Percentiles rank a stretch among this genome's conserved stretches.
phyloP scores from a whole-genome alignment of 2,329 filamentous ascomycete species.

The Gaeumannomyces sp. region DNA sequence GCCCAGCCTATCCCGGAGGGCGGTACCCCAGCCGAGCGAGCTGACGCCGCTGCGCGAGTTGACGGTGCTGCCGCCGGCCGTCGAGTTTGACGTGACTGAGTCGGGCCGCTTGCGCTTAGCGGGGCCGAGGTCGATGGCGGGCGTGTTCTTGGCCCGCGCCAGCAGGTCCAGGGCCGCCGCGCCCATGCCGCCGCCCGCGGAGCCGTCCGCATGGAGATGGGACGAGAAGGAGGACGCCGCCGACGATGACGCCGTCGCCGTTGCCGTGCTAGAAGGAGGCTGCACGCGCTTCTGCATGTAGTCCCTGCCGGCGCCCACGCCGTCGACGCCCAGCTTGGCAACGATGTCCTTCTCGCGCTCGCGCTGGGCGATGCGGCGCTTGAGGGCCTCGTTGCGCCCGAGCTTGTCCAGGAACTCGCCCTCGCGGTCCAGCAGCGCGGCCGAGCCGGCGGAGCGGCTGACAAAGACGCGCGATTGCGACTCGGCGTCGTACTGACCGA shows the following conservation, averaged over 20 bases:
- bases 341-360: slow-evolving; percentile 70
- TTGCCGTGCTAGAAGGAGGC: slow-evolving; percentile 11
- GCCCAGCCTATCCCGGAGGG: slow-evolving; percentile 48
- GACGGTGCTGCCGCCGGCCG: slow-evolving; percentile 15
- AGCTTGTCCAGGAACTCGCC: slow-evolving; percentile 49
- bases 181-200: slow-evolving; percentile 27
- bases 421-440: slow-evolving; percentile 60
- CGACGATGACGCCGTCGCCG: slow-evolving; percentile 10
- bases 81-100: slow-evolving; percentile 35
- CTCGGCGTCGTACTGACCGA: slow-evolving; percentile 45
- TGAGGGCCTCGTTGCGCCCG: slow-evolving; percentile 60
- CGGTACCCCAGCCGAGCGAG: slow-evolving; percentile 51
- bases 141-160: slow-evolving; percentile 23
- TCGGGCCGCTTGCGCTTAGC: slow-evolving; percentile 56
- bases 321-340: slow-evolving; percentile 57
- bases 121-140: slow-evolving; percentile 50
- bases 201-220: slow-evolving; percentile 19
- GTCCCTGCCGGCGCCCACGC: slow-evolving; percentile 60
- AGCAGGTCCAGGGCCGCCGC: slow-evolving; percentile 39
- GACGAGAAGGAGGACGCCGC: slow-evolving; percentile 5
- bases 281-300: slow-evolving; percentile 50
- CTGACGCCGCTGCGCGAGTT: slow-evolving; percentile 17
- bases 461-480: slow-evolving; percentile 54
- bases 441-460: slow-evolving; percentile 42
- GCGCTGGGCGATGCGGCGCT: slow-evolving; percentile 55